Evolutionary conservation across 352 stramenopile species (phyloP).

Genomic region (Peronospora belbahrii): DNA sequence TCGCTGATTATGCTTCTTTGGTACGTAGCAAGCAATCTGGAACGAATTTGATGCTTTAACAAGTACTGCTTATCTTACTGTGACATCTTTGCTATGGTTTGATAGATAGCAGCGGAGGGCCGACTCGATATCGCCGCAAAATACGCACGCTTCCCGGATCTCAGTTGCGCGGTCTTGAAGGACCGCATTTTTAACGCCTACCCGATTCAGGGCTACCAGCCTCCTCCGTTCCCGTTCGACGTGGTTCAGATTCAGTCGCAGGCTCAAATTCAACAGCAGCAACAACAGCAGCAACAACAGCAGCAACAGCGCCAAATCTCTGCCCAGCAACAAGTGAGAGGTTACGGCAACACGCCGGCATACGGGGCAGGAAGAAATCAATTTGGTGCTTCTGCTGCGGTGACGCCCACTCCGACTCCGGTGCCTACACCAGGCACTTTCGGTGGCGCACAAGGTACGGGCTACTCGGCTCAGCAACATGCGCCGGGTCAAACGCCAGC

Average conservation of each 20-base stretch:
- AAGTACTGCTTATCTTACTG: not conserved
- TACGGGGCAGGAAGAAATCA: conserved; percentile 31
- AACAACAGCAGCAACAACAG: conserved; percentile 42
- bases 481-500: conserved; percentile 28
- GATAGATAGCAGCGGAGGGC: conserved; percentile 89
- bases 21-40: conserved; percentile 2
- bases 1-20: conserved; percentile 85
- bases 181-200: conserved; percentile 85
- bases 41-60: not conserved
- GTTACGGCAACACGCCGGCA: conserved; percentile 28
- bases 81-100: conserved; percentile 3
- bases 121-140: conserved; percentile 88
- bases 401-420: conserved; percentile 23
- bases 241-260: conserved; percentile 53
- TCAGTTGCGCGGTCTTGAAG: conserved; percentile 74
- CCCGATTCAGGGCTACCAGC: conserved; percentile 66
- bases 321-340: conserved; percentile 27
- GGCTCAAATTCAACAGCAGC: conserved; percentile 49
- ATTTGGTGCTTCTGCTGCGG: conserved; percentile 31
- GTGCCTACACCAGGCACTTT: conserved; percentile 27
- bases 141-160: conserved; percentile 81
- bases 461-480: conserved; percentile 38
- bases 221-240: conserved; percentile 81
- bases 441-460: conserved; percentile 20
- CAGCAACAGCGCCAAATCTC: conserved; percentile 24